Base-by-base conservation (phyloP, 768 basidiomycete species). In the Dioszegia crocea region DNA sequence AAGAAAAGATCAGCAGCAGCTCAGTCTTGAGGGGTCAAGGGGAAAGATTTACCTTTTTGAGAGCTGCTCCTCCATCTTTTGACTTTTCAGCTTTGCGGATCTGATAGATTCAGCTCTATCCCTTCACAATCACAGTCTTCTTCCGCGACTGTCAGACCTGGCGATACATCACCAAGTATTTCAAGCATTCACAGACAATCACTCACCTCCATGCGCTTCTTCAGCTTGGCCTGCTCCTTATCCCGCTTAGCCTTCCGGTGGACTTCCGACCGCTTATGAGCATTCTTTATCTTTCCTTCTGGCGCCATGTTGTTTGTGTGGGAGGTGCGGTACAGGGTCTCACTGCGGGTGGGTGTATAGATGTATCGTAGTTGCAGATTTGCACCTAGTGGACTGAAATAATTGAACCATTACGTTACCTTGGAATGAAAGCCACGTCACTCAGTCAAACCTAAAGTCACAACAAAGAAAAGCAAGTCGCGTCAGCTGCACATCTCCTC, bases 231-330 rank as follows among this genome's bases (percentile, higher is more conserved):
- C 71, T 91, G 86, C 23, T 80, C 83, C 73, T 90, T 90, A 16
- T 86, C 83, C 70, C 85, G 85, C 79, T 88, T 93, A 33, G 77
- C 79, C 77, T 88, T 91, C 5, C 83, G 77, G 17, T 84, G 79
- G 27, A 90, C 77, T 59, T 91, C 86, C 65, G 91, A 87, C 58
- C 92, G 82, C 77, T 93, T 94, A 56, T 86, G 78, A 68, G 93
- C 93, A 80, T 97, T 96, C 71, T 84, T 87, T 63, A 94, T 91
- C 46, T 74, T 72, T 39, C 66, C 53, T 16, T 72, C 72, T 47
- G 64, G 66, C 38, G 57, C 69, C 75, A 76, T 76, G 26, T 2
- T 71, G 64, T 17, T 6, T 23, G n/a, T 38, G n/a, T 45, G 27
- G 44, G 16, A 9, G 23, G 30, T 3, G 16, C 16, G 23, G 6